These are phyloP conservation scores for Discostella stelligera DNA, from an alignment of 352 stramenopile species.

Conservation along the genomic window DNA sequence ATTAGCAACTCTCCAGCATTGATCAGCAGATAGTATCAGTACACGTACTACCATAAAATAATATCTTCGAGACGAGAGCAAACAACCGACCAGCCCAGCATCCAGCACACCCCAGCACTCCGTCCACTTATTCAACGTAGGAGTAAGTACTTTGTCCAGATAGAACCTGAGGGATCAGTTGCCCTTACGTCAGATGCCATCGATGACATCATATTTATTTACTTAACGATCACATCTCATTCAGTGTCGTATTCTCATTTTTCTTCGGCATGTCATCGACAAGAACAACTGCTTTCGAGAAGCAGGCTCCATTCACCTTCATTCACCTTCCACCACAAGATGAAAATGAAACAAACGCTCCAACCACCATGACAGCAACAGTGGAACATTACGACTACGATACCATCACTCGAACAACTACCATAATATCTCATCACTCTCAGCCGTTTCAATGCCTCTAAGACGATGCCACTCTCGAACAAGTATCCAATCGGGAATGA, in stretches of 20 bases:
- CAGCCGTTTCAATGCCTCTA: not conserved
- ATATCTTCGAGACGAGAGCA: too few species aligned
- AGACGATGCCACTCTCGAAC: slow-evolving; percentile 6
- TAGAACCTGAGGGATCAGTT: not conserved
- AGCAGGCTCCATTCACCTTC: too few species aligned
- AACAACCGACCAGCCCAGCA: not conserved
- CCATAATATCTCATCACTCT: not conserved
- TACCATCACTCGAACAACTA: not conserved
- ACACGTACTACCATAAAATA: too few species aligned
- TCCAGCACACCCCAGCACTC: not conserved
- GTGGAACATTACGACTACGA: not conserved
- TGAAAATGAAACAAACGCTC: slow-evolving; percentile 5
- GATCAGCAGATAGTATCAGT: too few species aligned
- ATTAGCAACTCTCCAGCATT: too few species aligned
- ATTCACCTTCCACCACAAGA: too few species aligned
- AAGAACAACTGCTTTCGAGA: too few species aligned
- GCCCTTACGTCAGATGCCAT: not conserved
- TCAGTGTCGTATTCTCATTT: not conserved
- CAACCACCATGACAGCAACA: not conserved
- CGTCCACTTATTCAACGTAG: not conserved
- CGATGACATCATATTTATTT: slow-evolving; percentile 9
- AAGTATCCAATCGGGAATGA: slow-evolving; percentile 9
- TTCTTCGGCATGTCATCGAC: not conserved
- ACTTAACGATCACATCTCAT: slow-evolving; percentile 1
- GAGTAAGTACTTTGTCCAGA: not conserved